Evolutionary conservation across 1,284 basidiomycete genomes (phyloP).

Genomic region (Caloboletus firmus): DNA sequence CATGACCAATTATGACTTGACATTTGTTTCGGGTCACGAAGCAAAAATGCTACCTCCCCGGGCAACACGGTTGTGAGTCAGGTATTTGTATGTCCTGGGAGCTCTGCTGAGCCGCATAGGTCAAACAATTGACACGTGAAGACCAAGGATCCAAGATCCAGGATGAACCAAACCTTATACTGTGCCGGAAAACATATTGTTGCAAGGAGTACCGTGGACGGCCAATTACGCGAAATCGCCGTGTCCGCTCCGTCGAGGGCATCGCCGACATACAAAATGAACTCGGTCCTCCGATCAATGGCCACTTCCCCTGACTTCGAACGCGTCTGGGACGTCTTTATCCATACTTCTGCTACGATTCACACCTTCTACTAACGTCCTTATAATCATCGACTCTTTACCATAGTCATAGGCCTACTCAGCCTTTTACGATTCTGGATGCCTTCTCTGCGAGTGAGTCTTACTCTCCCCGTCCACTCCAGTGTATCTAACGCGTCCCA

Average conservation of each 20-base stretch:
- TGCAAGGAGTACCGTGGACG: constrained; percentile 1
- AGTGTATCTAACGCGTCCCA: constrained; percentile 17
- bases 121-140: constrained; percentile 20
- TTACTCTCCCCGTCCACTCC: constrained; percentile 13
- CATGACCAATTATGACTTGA: constrained; percentile 17
- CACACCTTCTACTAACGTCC: constrained; percentile 16
- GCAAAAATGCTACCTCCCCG: constrained; percentile 1
- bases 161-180: constrained; percentile 7
- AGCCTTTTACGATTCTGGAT: constrained; percentile 37
- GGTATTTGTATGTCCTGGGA: constrained; percentile 18
- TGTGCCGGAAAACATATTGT: constrained; percentile 12
- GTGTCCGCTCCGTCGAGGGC: constrained; percentile 24
- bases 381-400: constrained; percentile 29
- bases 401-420: constrained; percentile 40
- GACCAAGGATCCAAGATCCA: constrained; percentile 4
- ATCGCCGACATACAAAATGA: constrained; percentile 31
- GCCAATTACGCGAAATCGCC: constrained; percentile 27
- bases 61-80: constrained; percentile 11
- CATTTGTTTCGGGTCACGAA: constrained; percentile 12
- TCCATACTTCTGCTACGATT: constrained; percentile 16
- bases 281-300: constrained; percentile 18
- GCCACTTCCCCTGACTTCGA: constrained; percentile 18
- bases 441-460: constrained; percentile 32
- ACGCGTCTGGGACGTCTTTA: constrained; percentile 26
- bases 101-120: constrained; percentile 11